Percentiles rank a stretch among this genome's conserved stretches.
These are phyloP conservation scores for Aspergillus alliaceus DNA, from an alignment of 2,329 filamentous ascomycete genomes.

Conservation along the genomic window DNA sequence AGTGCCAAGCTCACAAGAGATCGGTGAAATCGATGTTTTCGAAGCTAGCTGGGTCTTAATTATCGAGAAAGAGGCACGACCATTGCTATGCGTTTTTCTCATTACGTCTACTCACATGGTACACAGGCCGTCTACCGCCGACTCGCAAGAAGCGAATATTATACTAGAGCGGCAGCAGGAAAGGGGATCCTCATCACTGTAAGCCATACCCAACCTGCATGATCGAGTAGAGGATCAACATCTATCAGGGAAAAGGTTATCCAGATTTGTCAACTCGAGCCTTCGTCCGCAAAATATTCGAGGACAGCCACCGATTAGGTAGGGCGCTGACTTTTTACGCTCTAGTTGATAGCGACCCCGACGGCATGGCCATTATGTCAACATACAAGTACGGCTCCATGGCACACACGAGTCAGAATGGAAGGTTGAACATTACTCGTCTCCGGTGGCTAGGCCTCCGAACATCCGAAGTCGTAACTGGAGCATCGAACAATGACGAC, in stretches of 20 bases:
- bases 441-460: constrained; percentile 62
- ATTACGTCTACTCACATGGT: background rate
- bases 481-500: constrained; percentile 23
- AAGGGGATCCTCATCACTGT: constrained; percentile 59
- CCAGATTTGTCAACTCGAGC: constrained; percentile 60
- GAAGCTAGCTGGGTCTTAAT: constrained; percentile 59
- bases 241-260: constrained; percentile 61
- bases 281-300: constrained; percentile 51
- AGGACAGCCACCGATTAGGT: constrained; percentile 22
- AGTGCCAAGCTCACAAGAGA: constrained; percentile 50
- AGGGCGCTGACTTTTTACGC: constrained; percentile 48
- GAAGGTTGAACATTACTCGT: constrained; percentile 45
- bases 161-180: constrained; percentile 40
- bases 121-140: constrained; percentile 60
- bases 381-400: constrained; percentile 64
- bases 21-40: constrained; percentile 47
- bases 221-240: background rate
- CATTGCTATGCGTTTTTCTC: background rate
- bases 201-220: constrained; percentile 15
- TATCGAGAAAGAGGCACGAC: constrained; percentile 61
- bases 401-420: constrained; percentile 55
- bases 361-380: constrained; percentile 62
- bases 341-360: constrained; percentile 62
- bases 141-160: constrained; percentile 50
- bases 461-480: constrained; percentile 37